Conservation (phyloP, 208 protist species). For the Trypanosoma melophagium region DNA sequence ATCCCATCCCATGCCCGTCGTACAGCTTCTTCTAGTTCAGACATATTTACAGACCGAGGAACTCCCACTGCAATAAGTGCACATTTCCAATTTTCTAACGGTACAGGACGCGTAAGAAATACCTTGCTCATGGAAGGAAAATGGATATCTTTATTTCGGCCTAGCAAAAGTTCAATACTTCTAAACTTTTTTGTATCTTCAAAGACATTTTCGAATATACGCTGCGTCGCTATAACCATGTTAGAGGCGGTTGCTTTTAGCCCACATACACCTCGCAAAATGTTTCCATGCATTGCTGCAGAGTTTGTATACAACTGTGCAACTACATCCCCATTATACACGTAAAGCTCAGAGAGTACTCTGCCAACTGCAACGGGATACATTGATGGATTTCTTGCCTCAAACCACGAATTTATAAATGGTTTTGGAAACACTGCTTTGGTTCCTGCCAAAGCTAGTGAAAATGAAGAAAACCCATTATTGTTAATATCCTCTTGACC, state of each 20-base stretch:
- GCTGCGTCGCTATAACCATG: conserved; percentile 81
- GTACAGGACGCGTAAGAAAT: conserved; percentile 66
- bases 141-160: conserved; percentile 64
- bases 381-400: conserved; percentile 53
- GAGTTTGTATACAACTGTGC: conserved; percentile 93
- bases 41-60: conserved; percentile 24
- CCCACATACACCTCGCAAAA: conserved; percentile 81
- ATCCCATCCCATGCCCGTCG: conserved; percentile 45
- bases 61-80: conserved; percentile 58
- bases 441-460: conserved; percentile 36
- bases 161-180: conserved; percentile 76
- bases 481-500: conserved; percentile 40
- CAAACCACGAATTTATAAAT: conserved; percentile 70
- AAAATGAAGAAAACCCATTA: conserved; percentile 38
- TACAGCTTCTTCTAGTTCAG: conserved; percentile 46
- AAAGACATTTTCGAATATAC: conserved; percentile 84
- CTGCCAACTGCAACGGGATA: conserved; percentile 56
- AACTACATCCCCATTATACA: conserved; percentile 89
- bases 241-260: conserved; percentile 65
- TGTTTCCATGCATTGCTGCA: conserved; percentile 89
- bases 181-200: conserved; percentile 81
- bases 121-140: conserved; percentile 69
- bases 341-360: conserved; percentile 67
- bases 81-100: conserved; percentile 55
- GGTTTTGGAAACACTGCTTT: conserved; percentile 49